phyloP scores from a whole-genome alignment of 345 rosid species.

The Toxicodendron radicans region DNA sequence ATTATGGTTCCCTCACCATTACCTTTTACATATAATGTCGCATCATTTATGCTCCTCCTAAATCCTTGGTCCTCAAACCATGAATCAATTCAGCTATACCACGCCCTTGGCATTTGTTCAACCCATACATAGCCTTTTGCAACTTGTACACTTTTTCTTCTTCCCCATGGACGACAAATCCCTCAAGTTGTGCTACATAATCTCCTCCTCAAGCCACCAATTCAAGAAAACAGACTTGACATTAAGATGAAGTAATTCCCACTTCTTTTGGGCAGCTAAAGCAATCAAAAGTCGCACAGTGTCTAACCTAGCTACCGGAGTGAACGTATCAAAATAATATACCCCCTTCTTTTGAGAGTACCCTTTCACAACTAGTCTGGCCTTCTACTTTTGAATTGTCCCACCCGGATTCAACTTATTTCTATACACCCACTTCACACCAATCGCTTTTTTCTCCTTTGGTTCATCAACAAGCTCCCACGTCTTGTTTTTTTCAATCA shows the following conservation, averaged over 20 bases:
- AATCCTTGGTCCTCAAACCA: too few relatives aligned
- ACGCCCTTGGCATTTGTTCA: too few relatives aligned
- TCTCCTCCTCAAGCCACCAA: not conserved
- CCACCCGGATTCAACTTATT: not conserved
- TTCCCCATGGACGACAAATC: too few relatives aligned
- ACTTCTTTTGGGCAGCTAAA: not conserved
- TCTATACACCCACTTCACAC: constrained; percentile 2
- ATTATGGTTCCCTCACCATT: too few relatives aligned
- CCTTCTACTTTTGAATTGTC: not conserved
- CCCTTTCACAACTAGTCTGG: not conserved
- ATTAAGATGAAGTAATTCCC: not conserved
- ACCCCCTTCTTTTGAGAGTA: not conserved
- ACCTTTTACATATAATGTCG: too few relatives aligned
- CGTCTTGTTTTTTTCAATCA: not conserved
- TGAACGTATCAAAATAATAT: not conserved
- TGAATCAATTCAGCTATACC: too few relatives aligned
- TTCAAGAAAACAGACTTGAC: too few relatives aligned
- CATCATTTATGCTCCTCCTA: too few relatives aligned
- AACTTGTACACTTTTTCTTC: too few relatives aligned
- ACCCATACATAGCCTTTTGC: too few relatives aligned
- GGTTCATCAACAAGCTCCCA: not conserved
- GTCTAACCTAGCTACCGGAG: too few relatives aligned
- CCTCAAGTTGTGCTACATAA: too few relatives aligned
- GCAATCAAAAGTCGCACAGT: not conserved
- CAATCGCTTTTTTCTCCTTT: not conserved